A percentile compares a stretch with the other conserved stretches of the same genome.
Conservation (phyloP, 352 stramenopile species). For the Globisporangium barbulae region DNA sequence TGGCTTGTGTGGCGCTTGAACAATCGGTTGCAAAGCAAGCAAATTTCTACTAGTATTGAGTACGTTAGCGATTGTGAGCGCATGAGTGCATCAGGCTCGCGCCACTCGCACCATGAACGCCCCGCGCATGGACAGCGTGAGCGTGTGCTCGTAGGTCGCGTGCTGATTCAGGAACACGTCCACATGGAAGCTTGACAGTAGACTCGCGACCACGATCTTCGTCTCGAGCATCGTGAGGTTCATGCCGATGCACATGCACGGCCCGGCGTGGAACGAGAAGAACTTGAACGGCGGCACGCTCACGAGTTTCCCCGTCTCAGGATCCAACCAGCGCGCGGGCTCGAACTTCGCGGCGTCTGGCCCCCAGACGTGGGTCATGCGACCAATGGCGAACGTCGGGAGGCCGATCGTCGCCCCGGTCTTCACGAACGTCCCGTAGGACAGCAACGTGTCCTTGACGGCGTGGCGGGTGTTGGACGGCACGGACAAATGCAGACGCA, state of each 20-base stretch:
- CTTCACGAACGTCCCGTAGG: slow-evolving; percentile 1
- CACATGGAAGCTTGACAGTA: slow-evolving; percentile 48
- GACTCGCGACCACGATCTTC: slow-evolving; percentile 41
- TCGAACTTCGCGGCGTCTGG: slow-evolving; percentile 36
- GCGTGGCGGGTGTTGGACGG: not conserved
- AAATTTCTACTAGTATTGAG: too few species aligned
- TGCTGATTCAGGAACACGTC: slow-evolving; percentile 17
- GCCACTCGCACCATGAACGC: slow-evolving; percentile 11
- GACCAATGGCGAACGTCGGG: not conserved
- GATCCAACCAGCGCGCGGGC: slow-evolving; percentile 41
- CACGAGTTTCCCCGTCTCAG: not conserved
- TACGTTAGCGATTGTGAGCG: too few species aligned
- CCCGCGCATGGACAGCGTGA: slow-evolving; percentile 29
- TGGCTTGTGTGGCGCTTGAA: too few species aligned
- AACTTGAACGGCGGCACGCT: slow-evolving; percentile 2
- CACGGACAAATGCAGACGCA: slow-evolving; percentile 1
- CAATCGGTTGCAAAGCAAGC: too few species aligned
- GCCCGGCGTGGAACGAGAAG: slow-evolving; percentile 1
- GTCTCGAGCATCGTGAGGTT: slow-evolving; percentile 23
- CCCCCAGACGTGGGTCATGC: slow-evolving; percentile 36
- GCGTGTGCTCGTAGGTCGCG: slow-evolving; percentile 28
- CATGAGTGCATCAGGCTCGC: not conserved
- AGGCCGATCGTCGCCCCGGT: not conserved
- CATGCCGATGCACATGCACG: slow-evolving; percentile 5
- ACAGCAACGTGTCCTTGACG: slow-evolving; percentile 3